These are phyloP conservation scores for Helenozyma baotianmanensis DNA, from an alignment of 805 yeast species.

Conservation along the genomic window DNA sequence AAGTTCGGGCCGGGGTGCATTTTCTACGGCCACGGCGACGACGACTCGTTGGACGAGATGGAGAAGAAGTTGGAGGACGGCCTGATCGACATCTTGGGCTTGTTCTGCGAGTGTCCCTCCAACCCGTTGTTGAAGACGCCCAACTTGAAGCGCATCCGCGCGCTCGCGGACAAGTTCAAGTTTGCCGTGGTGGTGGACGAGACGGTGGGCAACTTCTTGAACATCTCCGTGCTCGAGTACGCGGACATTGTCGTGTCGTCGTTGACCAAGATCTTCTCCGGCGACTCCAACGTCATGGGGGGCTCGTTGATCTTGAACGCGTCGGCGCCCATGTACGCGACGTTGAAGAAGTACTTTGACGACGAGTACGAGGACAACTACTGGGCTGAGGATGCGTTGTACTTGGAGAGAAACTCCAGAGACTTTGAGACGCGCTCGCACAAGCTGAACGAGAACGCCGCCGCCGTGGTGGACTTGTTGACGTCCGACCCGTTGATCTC, in stretches of 20 bases:
- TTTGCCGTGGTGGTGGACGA: constrained; percentile 89
- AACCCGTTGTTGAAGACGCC: constrained; percentile 91
- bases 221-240: constrained; percentile 73
- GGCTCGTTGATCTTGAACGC: constrained; percentile 84
- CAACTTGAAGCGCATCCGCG: constrained; percentile 58
- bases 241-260: constrained; percentile 88
- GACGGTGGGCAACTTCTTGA: constrained; percentile 87
- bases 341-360: constrained; percentile 47
- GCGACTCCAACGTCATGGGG: constrained; percentile 94
- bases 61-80: constrained; percentile 52
- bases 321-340: constrained; percentile 43
- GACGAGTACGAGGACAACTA: constrained; percentile 62
- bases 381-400: constrained; percentile 94
- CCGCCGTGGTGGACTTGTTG: constrained; percentile 51
- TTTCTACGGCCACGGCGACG: constrained; percentile 83
- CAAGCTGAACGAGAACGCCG: constrained; percentile 53
- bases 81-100: constrained; percentile 60
- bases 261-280: constrained; percentile 86
- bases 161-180: constrained; percentile 61
- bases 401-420: constrained; percentile 87
- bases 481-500: constrained; percentile 49
- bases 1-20: constrained; percentile 92
- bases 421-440: constrained; percentile 68
- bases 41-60: constrained; percentile 57
- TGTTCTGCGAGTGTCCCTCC: constrained; percentile 92